These are phyloP conservation scores for Phaeosphaeria sp. DNA, from an alignment of 2,329 filamentous ascomycete species.

Conservation along the genomic window DNA sequence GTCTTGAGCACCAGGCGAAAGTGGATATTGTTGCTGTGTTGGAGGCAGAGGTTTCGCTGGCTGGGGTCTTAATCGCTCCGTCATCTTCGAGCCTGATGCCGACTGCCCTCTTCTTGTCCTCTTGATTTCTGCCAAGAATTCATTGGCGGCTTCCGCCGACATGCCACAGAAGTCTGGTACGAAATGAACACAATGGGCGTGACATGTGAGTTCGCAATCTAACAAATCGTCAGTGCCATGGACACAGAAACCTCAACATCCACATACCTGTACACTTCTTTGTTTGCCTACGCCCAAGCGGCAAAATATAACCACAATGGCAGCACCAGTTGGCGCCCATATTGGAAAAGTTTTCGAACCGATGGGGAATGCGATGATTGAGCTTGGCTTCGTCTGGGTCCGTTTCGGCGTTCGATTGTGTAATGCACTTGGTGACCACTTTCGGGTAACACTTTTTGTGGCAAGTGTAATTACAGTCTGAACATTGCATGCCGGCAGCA, in stretches of 20 bases:
- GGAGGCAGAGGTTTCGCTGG: conserved; percentile 55
- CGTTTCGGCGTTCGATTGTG: conserved; percentile 97
- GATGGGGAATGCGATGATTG: conserved; percentile 98
- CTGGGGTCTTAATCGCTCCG: conserved; percentile 22
- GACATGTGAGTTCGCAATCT: conserved; percentile 92
- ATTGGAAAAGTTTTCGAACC: conserved; percentile 95
- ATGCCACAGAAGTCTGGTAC: conserved; percentile 99
- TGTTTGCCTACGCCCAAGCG: conserved; percentile 93
- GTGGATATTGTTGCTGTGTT: conserved; percentile 39
- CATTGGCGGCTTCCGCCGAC: conserved; percentile 96
- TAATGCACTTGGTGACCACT: conserved; percentile 99
- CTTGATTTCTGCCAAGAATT: conserved; percentile 87
- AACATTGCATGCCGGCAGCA: conserved; percentile 97
- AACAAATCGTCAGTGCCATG: conserved; percentile 28
- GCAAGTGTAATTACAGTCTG: conserved; percentile 99
- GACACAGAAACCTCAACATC: background rate
- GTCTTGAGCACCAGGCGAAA: conserved; percentile 48
- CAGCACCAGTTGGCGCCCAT: conserved; percentile 99
- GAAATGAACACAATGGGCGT: conserved; percentile 89
- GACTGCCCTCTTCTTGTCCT: conserved; percentile 74
- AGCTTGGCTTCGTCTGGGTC: conserved; percentile 99
- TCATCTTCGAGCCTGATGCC: conserved; percentile 60
- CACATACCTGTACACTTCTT: conserved; percentile 83
- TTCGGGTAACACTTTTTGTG: conserved; percentile 96
- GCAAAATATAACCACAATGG: conserved; percentile 94